Evolutionary conservation across 2,329 filamentous ascomycete species (phyloP).

Genomic region (Claviceps monticola): DNA sequence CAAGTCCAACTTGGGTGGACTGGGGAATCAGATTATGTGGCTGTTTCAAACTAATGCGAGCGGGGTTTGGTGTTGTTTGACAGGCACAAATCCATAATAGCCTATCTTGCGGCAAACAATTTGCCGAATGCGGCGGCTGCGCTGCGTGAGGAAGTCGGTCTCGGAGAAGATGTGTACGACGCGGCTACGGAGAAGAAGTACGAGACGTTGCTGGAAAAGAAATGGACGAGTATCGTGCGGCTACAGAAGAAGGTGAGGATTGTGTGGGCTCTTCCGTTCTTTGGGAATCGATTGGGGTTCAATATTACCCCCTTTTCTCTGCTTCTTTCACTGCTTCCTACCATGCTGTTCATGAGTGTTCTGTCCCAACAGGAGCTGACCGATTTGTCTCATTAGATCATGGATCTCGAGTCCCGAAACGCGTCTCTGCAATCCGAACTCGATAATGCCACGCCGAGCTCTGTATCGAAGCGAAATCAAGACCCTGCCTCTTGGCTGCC

Average conservation of each 20-base stretch:
- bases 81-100: slow-evolving; percentile 87
- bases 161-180: slow-evolving; percentile 60
- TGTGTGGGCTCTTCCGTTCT: not conserved
- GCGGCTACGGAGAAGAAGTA: slow-evolving; percentile 81
- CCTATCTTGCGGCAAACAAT: slow-evolving; percentile 66
- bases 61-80: not conserved
- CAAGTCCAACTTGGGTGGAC: not conserved
- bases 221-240: slow-evolving; percentile 92
- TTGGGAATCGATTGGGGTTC: not conserved
- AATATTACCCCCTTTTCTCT: not conserved
- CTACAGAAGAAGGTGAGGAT: slow-evolving; percentile 77
- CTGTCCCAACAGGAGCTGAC: not conserved
- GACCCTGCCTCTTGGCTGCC: slow-evolving; percentile 82
- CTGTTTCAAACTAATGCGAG: not conserved
- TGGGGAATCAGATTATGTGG: not conserved
- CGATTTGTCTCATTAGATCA: slow-evolving; percentile 45
- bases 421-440: slow-evolving; percentile 65
- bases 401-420: slow-evolving; percentile 76
- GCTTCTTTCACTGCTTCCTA: not conserved
- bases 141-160: slow-evolving; percentile 61
- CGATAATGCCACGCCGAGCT: slow-evolving; percentile 64
- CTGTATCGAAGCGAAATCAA: slow-evolving; percentile 58
- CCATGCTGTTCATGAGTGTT: too few relatives aligned
- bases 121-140: slow-evolving; percentile 55
- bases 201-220: slow-evolving; percentile 87